phyloP scores from a whole-genome alignment of 2,329 filamentous ascomycete genomes.

The Talaromyces sp. region DNA sequence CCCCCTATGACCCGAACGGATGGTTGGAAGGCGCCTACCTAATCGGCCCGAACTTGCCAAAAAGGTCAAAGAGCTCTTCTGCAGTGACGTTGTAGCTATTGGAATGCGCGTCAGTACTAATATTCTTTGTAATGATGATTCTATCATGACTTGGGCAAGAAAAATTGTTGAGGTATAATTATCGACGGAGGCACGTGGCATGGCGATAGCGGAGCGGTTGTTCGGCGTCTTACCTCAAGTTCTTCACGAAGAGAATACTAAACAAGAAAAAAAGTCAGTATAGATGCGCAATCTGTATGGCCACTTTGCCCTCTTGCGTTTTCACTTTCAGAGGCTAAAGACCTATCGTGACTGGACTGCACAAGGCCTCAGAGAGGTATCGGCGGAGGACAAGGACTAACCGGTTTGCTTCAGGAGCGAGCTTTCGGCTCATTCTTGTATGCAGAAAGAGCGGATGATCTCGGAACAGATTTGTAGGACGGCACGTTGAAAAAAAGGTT shows the following conservation, averaged over 20 bases:
- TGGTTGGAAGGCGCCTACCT: slow-evolving; percentile 60
- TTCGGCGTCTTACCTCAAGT: slow-evolving; percentile 71
- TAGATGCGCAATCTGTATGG: no score
- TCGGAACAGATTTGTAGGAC: neutral
- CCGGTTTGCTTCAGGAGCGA: slow-evolving; percentile 99
- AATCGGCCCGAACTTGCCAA: slow-evolving; percentile 94
- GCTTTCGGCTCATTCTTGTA: slow-evolving; percentile 60
- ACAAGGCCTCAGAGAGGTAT: slow-evolving; percentile 15
- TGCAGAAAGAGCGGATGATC: slow-evolving; percentile 16
- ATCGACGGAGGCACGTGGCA: neutral
- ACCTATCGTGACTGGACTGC: neutral
- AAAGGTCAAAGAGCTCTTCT: slow-evolving; percentile 97
- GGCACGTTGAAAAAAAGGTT: neutral
- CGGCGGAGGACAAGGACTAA: slow-evolving; percentile 50
- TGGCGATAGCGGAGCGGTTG: neutral
- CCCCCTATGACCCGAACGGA: neutral
- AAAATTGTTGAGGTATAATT: neutral
- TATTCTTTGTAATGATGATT: neutral
- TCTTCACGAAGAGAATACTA: slow-evolving; percentile 99
- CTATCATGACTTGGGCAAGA: neutral
- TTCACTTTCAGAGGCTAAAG: neutral
- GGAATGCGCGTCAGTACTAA: neutral
- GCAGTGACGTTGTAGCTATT: slow-evolving; percentile 95
- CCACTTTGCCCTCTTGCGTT: neutral
- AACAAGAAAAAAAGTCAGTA: slow-evolving; percentile 13